Conservation (phyloP, 352 stramenopile genomes). For the Aphanomyces cochlioides region DNA sequence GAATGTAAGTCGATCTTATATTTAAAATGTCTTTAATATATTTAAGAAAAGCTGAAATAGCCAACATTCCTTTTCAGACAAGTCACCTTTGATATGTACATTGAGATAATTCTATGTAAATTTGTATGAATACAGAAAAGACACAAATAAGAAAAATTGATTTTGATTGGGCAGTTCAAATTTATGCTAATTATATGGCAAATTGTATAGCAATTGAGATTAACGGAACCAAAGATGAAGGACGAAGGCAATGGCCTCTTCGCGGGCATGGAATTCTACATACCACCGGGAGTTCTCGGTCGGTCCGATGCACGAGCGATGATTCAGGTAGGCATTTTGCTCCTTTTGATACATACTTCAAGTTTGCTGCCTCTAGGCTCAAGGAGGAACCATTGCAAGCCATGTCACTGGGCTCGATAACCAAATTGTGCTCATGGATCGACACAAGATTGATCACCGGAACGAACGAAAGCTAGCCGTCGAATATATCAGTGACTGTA, state of each 20-base stretch:
- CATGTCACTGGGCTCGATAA: not conserved
- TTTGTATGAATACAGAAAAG: no score
- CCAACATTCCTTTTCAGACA: no score
- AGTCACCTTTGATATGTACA: no score
- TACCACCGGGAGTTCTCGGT: not conserved
- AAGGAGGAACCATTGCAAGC: constrained; percentile 11
- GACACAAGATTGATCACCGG: constrained; percentile 1
- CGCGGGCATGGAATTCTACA: constrained; percentile 14
- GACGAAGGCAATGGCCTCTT: not conserved
- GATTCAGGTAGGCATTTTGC: constrained; percentile 12
- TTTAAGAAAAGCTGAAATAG: no score
- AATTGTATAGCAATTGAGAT: not conserved
- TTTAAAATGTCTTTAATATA: no score
- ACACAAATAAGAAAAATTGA: not conserved
- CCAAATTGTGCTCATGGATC: constrained; percentile 20
- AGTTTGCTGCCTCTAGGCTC: constrained; percentile 11
- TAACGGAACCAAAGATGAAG: no score
- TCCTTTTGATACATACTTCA: not conserved
- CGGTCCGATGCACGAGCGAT: not conserved
- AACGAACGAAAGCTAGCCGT: not conserved
- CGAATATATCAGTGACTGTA: constrained; percentile 18
- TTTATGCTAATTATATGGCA: not conserved
- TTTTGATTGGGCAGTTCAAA: constrained; percentile 9
- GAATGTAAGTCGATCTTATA: no score
- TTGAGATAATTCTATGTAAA: no score